Base-by-base conservation (phyloP, 768 basidiomycete species). In the Hygrophorus pudorinus region DNA sequence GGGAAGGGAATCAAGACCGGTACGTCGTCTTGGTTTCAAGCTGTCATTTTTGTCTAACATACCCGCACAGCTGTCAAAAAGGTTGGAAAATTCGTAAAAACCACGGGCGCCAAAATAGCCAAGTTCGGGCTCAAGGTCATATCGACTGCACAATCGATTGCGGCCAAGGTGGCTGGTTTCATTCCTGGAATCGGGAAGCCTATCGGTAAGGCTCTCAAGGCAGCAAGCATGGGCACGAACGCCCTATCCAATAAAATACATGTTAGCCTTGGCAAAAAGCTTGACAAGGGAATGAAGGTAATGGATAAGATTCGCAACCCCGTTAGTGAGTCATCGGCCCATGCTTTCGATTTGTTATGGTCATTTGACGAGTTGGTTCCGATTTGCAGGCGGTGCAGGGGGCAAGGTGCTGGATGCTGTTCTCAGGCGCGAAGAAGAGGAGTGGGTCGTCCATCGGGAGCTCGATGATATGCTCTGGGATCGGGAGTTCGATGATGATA, bases 161-260 rank as follows among this genome's bases (percentile, higher is more conserved):
- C 16, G 10, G 20, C 38, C 31, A 49, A 45, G 17, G 45, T 41
- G 27, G 40, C 45, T 21, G 38, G 35, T 11, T 50, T 41, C 24
- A 46, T 50, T 21, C 48, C 48, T n/a, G 49, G 45, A 34, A 20
- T 50, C 11, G 49, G 49, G 20, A 34, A 42, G 36, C 27, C 39
- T 4, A 27, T 46, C 10, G 14, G 18, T 14, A 46, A n/a, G 48
- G 44, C 38, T 9, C 10, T 46, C n/a, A 47, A 47, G 17, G 45
- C 21, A 6, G 39, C 20, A 6, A 41, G 39, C 17, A 40, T 24
- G 17, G 41, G 33, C 5, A 32, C 41, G 5, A 31, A 47, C 29
- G 30, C 35, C 5, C 36, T 37, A 13, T 47, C 45, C 8, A 34
- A 50, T 34, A 38, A 34, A n/a, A 50, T 48, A 9, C 48, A 48